Base-by-base conservation (phyloP, 169 alveolate genomes). In the Plasmodium billcollinsi region DNA sequence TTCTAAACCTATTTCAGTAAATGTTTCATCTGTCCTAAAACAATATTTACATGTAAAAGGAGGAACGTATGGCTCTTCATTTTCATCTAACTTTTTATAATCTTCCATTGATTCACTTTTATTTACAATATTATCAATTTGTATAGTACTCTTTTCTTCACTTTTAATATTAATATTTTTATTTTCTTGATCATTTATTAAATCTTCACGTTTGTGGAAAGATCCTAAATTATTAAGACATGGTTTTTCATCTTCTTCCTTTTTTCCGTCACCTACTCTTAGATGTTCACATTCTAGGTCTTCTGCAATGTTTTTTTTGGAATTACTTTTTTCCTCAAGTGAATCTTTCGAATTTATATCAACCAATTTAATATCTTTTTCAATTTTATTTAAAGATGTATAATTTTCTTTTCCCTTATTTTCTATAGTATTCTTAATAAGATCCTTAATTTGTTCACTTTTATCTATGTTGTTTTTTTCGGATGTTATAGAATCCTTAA, bases 1-100 rank as follows among this genome's bases (percentile, higher is more conserved):
- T 69, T 80, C 90, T 80, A 80, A 80, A 54, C 90, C 90, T 67
- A 80, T 54, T 80, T 80, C 90, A 54, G 90, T 80, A 47, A 80
- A 80, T 29, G 73, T 50, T 80, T 80, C 73, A 80, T 80, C 90
- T 20, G 71, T 67, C 63, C 69, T 80, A 58, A 67, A 69, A 50
- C 90, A 80, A 80, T 80, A 80, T 80, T 80, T 80, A 67, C 90
- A 80, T 67, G 90, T 80, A 59, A 80, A 62, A 52, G 83, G 66
- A 52, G 90, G 69, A 56, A 80, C 62, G 9, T 80, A 18, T 15
- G 47, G 49, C 39, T 80, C 90, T 20, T 69, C 39, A 21, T 80
- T 33, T 72, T 80, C 90, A 29, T 80, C 83, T 54, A 52, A 67
- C 58, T 58, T 80, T 39, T 70, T 80, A 58, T 24, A 80, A 80